A percentile compares a stretch with the other conserved stretches of the same genome.
Conservation (phyloP, 345 rosid species). For the Physaria fendleri region DNA sequence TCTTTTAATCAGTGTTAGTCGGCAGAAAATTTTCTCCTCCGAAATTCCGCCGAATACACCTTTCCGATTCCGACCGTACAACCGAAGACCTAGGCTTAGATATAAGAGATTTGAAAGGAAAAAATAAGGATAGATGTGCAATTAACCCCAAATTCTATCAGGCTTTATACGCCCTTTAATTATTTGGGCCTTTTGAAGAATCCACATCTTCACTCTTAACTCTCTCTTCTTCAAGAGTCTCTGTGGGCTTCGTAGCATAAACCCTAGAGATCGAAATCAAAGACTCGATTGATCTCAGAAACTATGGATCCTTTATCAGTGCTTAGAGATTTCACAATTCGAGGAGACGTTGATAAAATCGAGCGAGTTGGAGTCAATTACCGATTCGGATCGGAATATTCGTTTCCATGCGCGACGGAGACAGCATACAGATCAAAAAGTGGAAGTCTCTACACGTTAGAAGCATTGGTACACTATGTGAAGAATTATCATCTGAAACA, state of each 20-base stretch:
- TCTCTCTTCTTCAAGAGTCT: conserved; percentile 11
- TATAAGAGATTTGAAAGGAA: too few relatives aligned
- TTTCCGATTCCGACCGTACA: too few relatives aligned
- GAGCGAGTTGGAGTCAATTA: conserved; percentile 45
- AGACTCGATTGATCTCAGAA: background rate
- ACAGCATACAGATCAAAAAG: conserved; percentile 83
- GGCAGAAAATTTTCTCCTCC: too few relatives aligned
- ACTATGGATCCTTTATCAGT: conserved; percentile 70
- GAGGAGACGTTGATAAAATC: conserved; percentile 54
- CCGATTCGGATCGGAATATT: conserved; percentile 60
- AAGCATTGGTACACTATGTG: conserved; percentile 61
- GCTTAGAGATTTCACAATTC: conserved; percentile 65
- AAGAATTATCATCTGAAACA: conserved; percentile 60
- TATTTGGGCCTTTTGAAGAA: too few relatives aligned
- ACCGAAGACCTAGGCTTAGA: too few relatives aligned
- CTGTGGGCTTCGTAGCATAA: conserved; percentile 6
- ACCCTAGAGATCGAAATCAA: conserved; percentile 11
- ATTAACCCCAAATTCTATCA: too few relatives aligned
- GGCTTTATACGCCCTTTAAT: too few relatives aligned
- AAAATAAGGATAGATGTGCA: too few relatives aligned
- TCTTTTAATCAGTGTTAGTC: too few relatives aligned
- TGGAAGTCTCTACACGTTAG: conserved; percentile 77
- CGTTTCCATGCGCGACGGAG: conserved; percentile 54
- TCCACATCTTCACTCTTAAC: background rate
- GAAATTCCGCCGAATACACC: too few relatives aligned